Conservation (phyloP, 345 rosid genomes). For the Sonneratia alba region DNA sequence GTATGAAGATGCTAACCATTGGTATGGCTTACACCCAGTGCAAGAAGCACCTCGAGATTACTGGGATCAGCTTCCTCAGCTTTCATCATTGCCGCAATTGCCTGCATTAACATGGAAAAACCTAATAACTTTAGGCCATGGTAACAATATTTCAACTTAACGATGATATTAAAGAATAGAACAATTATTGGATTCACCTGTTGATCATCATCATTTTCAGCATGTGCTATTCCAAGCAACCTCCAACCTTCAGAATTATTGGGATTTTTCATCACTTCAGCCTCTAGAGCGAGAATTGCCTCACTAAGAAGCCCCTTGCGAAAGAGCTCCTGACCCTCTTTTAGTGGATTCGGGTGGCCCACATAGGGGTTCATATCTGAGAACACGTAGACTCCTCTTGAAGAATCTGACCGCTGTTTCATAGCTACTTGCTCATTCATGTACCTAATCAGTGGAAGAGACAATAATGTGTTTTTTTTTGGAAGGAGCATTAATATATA, state of each 20-base stretch:
- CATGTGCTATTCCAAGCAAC: conserved; percentile 94
- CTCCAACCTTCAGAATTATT: conserved; percentile 99
- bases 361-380: conserved; percentile 99
- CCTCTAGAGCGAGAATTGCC: conserved; percentile 98
- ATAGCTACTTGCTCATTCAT: conserved; percentile 57
- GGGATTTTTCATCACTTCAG: conserved; percentile 95
- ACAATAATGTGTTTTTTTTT: not conserved
- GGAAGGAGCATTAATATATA: not conserved
- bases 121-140: not conserved
- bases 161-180: not conserved
- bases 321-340: conserved; percentile 93
- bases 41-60: conserved; percentile 96
- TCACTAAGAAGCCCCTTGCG: conserved; percentile 98
- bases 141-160: not conserved
- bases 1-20: conserved; percentile 55
- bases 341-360: conserved; percentile 91
- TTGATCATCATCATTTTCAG: conserved; percentile 99
- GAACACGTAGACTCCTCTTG: conserved; percentile 89
- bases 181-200: conserved; percentile 43
- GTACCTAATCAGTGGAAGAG: conserved; percentile 33
- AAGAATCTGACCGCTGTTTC: conserved; percentile 49
- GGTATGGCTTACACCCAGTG: conserved; percentile 98
- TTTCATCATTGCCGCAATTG: conserved; percentile 99
- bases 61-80: conserved; percentile 94
- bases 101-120: conserved; percentile 36